Percentiles rank a stretch among this genome's conserved stretches.
phyloP scores from a whole-genome alignment of 441 rosid species.

The Theobroma grandiflorum region DNA sequence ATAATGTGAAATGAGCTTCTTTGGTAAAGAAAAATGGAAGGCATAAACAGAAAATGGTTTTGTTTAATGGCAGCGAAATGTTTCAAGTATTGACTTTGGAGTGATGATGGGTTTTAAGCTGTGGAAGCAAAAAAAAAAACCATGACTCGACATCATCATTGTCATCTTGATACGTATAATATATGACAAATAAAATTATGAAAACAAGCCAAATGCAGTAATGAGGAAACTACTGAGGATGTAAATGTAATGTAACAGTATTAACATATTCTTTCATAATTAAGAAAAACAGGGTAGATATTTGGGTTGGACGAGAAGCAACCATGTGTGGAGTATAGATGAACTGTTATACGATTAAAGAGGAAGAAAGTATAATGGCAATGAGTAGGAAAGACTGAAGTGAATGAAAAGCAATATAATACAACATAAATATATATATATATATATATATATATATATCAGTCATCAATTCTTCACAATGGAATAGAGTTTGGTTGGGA shows the following conservation, averaged over 20 bases:
- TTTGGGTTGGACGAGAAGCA: neutral
- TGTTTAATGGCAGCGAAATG: neutral
- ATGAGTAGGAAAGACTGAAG: neutral
- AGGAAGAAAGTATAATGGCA: slow-evolving; percentile 1
- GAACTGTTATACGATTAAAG: neutral
- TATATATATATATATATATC: too few species aligned
- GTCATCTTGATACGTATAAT: neutral
- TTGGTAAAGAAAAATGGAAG: too few species aligned
- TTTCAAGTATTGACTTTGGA: neutral
- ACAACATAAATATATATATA: neutral
- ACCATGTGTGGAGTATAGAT: neutral
- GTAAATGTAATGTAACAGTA: too few species aligned
- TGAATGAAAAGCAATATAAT: neutral
- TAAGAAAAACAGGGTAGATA: neutral
- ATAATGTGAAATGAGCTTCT: too few species aligned
- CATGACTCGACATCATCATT: neutral
- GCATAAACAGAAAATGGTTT: neutral
- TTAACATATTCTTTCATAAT: too few species aligned
- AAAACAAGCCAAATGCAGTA: neutral
- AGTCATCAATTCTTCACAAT: neutral
- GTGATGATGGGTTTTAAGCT: neutral
- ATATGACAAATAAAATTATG: neutral
- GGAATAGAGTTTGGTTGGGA: neutral
- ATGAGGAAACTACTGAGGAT: too few species aligned
- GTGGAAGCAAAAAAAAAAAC: neutral